Evolutionary conservation across 148 eudicot species (phyloP).

Genomic region (Polygonum aviculare): DNA sequence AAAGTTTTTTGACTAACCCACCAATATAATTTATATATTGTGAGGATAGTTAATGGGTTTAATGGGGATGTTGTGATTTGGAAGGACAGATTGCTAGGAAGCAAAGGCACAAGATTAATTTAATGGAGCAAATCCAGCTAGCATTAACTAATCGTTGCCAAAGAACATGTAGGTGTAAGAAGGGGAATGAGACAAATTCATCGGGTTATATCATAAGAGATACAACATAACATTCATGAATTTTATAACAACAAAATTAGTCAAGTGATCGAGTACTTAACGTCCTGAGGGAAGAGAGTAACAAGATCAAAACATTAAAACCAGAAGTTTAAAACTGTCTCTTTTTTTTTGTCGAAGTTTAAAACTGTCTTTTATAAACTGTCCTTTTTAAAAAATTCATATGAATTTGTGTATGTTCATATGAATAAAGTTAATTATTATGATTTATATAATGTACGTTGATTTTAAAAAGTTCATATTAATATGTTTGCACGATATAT

Average conservation of each 20-base stretch:
- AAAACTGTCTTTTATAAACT: too few relatives aligned
- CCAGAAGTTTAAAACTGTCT: too few relatives aligned
- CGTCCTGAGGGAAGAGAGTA: too few relatives aligned
- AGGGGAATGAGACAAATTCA: not conserved
- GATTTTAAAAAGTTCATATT: too few relatives aligned
- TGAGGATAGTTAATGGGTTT: not conserved
- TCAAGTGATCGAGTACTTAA: not conserved
- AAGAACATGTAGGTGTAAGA: not conserved
- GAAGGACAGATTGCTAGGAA: not conserved
- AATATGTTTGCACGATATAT: too few relatives aligned
- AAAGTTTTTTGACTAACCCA: constrained; percentile 9
- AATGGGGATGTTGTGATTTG: not conserved
- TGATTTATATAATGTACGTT: too few relatives aligned
- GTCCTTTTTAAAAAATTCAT: too few relatives aligned
- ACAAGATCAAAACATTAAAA: too few relatives aligned
- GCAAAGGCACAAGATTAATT: not conserved
- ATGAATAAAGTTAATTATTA: too few relatives aligned
- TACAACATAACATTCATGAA: not conserved
- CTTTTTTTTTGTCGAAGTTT: too few relatives aligned
- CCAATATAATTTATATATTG: not conserved
- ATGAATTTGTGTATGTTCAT: too few relatives aligned
- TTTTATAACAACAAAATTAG: too few relatives aligned
- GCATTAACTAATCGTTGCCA: not conserved
- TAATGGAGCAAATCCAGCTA: not conserved
- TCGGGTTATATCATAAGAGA: not conserved